Evolutionary conservation across 1,139 yeast genomes (phyloP).

Genomic region (Suhomyces panamericanus): DNA sequence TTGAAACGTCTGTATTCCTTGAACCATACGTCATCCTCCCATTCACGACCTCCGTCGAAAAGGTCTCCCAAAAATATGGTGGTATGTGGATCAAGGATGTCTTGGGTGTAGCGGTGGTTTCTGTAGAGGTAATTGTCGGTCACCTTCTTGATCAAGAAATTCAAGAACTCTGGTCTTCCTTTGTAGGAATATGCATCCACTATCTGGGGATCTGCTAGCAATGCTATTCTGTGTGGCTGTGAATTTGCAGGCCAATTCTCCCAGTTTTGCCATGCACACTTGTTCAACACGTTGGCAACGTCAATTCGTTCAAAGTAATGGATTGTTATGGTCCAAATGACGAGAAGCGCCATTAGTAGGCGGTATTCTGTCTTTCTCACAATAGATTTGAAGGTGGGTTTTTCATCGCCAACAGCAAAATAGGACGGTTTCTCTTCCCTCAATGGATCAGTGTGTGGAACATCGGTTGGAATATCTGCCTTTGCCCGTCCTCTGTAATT

Average conservation of each 20-base stretch:
- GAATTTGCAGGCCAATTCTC: conserved; percentile 48
- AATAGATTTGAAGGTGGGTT: no score
- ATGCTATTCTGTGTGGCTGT: conserved; percentile 59
- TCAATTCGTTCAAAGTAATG: conserved; percentile 62
- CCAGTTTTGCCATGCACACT: conserved; percentile 68
- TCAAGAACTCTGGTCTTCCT: conserved; percentile 46
- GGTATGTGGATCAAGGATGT: conserved; percentile 67
- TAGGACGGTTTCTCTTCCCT: not conserved
- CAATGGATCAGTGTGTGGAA: not conserved
- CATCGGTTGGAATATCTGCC: conserved; percentile 1
- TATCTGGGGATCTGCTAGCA: conserved; percentile 91
- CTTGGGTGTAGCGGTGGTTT: conserved; percentile 67
- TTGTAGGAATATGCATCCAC: conserved; percentile 79
- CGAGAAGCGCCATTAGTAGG: not conserved
- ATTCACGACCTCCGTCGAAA: conserved; percentile 93
- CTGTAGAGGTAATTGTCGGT: conserved; percentile 79
- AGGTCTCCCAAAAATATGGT: conserved; percentile 84
- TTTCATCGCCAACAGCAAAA: not conserved
- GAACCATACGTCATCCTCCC: conserved; percentile 66
- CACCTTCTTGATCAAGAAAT: conserved; percentile 47
- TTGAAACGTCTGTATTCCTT: conserved; percentile 72
- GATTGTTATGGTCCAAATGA: conserved; percentile 39
- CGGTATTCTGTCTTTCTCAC: not conserved
- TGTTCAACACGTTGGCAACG: conserved; percentile 47
- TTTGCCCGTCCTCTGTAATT: conserved; percentile 19